A percentile compares a stretch with the other conserved stretches of the same genome.
phyloP scores from a whole-genome alignment of 805 yeast genomes.

The Limtongozyma cylindracea region DNA sequence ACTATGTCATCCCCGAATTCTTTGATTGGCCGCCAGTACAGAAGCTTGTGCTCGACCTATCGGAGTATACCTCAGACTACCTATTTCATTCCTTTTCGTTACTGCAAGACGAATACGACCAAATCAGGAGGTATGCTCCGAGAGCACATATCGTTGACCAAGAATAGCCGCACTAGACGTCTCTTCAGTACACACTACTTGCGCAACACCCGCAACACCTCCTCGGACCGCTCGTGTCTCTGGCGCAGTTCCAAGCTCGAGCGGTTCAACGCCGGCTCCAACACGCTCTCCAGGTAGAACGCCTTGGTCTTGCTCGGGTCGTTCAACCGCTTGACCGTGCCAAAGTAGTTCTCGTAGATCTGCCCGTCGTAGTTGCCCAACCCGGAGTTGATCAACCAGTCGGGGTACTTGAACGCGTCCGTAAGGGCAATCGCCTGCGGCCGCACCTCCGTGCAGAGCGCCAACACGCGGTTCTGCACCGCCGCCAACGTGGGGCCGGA shows the following conservation, averaged over 20 bases:
- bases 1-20: no score
- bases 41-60: no score
- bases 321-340: slow-evolving; percentile 18
- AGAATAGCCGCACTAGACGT: no score
- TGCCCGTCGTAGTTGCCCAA: slow-evolving; percentile 67
- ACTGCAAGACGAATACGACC: no score
- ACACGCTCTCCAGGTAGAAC: slow-evolving; percentile 22
- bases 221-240: slow-evolving; percentile 11
- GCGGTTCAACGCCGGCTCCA: slow-evolving; percentile 16
- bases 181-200: no score
- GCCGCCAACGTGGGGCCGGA: slow-evolving; percentile 3
- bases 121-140: no score
- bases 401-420: slow-evolving; percentile 66
- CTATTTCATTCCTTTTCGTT: no score
- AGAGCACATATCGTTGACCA: no score
- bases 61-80: no score
- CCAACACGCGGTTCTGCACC: slow-evolving; percentile 3
- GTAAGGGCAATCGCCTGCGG: slow-evolving; percentile 54
- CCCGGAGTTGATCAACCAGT: slow-evolving; percentile 59
- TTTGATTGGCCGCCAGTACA: no score
- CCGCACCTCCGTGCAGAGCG: slow-evolving; percentile 15
- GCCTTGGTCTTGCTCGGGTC: slow-evolving; percentile 32
- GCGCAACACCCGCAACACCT: no score
- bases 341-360: slow-evolving; percentile 56
- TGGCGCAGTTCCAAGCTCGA: slow-evolving; percentile 10